Conservation (phyloP, 2,329 filamentous ascomycete species). For the Nemania serpens region DNA sequence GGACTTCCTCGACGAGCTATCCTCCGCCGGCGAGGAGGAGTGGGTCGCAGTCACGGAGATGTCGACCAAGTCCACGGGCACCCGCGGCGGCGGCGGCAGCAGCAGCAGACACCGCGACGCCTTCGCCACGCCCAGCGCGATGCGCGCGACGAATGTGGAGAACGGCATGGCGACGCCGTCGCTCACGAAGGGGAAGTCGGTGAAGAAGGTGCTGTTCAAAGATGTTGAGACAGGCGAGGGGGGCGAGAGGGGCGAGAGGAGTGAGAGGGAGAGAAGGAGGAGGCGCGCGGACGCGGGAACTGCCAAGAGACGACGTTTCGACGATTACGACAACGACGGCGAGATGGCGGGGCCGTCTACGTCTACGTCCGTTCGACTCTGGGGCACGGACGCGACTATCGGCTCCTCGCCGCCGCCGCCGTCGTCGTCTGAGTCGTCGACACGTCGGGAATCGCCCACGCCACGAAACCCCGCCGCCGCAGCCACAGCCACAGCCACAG, state of each 20-base stretch:
- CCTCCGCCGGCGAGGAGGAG: conserved; percentile 37
- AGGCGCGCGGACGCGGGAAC: background rate
- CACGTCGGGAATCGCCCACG: background rate
- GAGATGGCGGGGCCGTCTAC: background rate
- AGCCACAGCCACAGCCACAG: too few species aligned
- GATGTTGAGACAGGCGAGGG: background rate
- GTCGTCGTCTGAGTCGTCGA: background rate
- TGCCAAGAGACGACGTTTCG: conserved; percentile 29
- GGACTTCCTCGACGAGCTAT: conserved; percentile 36
- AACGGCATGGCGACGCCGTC: conserved; percentile 38
- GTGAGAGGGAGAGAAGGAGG: too few species aligned
- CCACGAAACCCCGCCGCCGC: too few species aligned
- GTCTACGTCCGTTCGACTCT: conserved; percentile 28
- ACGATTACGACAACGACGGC: background rate
- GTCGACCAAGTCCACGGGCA: conserved; percentile 16
- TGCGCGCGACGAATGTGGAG: conserved; percentile 19
- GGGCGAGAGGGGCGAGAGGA: too few species aligned
- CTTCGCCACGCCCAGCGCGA: conserved; percentile 15
- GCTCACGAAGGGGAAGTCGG: conserved; percentile 26
- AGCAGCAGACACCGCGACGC: conserved; percentile 1
- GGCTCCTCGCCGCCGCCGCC: conserved; percentile 22
- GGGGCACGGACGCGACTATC: conserved; percentile 23
- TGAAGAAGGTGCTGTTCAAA: conserved; percentile 29
- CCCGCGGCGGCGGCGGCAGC: too few species aligned
- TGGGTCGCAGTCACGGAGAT: conserved; percentile 31